Evolutionary conservation across 73 alveolate genomes (phyloP).

Genomic region (Tetrahymena thermophila): DNA sequence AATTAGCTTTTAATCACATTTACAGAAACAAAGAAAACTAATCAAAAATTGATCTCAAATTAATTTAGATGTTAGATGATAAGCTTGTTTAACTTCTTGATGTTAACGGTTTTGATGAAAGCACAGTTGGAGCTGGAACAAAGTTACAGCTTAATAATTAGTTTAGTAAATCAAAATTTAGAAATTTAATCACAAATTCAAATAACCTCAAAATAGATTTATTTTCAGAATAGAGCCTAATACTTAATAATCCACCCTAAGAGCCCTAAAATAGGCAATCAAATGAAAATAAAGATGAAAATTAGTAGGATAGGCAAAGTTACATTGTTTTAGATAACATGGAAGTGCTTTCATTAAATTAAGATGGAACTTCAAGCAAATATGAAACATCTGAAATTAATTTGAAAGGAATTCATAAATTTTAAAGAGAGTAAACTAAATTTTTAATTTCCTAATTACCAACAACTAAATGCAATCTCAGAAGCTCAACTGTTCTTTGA

Average conservation of each 20-base stretch:
- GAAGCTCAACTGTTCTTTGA: not conserved
- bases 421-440: not conserved
- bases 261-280: not conserved
- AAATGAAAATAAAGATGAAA: not conserved
- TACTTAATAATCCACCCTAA: too few species aligned
- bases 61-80: not conserved
- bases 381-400: not conserved
- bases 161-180: not conserved
- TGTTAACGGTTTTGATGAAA: not conserved
- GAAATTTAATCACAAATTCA: not conserved
- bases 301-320: not conserved
- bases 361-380: not conserved
- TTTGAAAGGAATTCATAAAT: not conserved
- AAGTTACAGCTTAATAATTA: not conserved
- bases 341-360: not conserved
- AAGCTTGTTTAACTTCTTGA: not conserved
- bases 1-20: not conserved
- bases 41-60: not conserved
- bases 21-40: not conserved
- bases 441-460: not conserved
- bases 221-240: not conserved
- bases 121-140: not conserved
- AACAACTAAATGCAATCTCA: not conserved
- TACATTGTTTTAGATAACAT: not conserved
- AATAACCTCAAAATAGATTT: not conserved